Evolutionary conservation across 352 stramenopile genomes (phyloP), one percentile per base, ranked within the genome.

Genomic region (Vaucheria bursata): DNA sequence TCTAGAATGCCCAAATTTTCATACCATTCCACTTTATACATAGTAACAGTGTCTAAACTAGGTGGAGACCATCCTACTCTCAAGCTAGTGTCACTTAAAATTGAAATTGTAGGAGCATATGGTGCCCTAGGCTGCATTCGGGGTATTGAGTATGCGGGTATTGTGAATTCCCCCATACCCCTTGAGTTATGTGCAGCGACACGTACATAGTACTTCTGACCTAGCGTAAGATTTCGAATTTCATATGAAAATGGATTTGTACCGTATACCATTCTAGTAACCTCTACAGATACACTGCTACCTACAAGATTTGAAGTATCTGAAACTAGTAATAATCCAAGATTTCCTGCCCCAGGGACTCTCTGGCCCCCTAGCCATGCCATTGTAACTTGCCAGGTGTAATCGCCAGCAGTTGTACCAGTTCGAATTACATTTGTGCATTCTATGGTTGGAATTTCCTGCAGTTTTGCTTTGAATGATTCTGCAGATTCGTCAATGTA

Each of bases 161-260:
- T 52, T 6, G 85, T 91, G 5, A 85, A 85, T n/a, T 84, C 71
- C 7, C 92, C 90, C 76, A 94, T 98, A 4, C 94, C 94, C n/a
- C 96, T 77, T 38, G 89, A 87, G 86, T 98, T 98, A 85, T 97
- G 97, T 3, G 94, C 91, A 38, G 91, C 94, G 29, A 98, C 92
- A 2, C 93, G 91, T 29, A 91, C 91, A 78, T 95, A 93, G 85
- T 98, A 97, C n/a, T 91, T 81, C 69, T 94, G 85, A 0, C 93
- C 93, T 71, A 95, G 89, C 69, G 90, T 89, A 2, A 98, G 85
- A 5, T 86, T 88, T 2, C 85, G 70, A 70, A 98, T 94, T 1
- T 86, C 89, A 83, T 96, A 90, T 45, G 85, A 79, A 39, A 96
- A 94, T 5, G 91, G 91, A 78, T 97, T 90, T 0, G 92, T 96